Evolutionary conservation across 495 filamentous ascomycete species (phyloP).

Genomic region (Cetradonia linearis): DNA sequence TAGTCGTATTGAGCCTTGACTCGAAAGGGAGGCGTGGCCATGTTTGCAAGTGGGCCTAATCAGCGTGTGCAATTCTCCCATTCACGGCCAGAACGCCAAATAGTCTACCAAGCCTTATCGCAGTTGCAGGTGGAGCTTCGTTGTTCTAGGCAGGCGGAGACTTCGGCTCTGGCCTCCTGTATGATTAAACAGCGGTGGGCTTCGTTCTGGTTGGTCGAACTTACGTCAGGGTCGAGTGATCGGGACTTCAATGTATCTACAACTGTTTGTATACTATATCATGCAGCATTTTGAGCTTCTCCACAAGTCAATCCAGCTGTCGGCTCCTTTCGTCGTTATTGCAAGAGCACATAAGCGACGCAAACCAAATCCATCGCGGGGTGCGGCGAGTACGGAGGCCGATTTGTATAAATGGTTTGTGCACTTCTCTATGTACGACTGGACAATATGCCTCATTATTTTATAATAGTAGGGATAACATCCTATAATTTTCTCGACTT

Average conservation of each 20-base stretch:
- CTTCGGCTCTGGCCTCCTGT: neutral
- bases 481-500: neutral
- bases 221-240: neutral
- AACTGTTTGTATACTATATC: neutral
- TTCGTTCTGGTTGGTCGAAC: neutral
- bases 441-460: neutral
- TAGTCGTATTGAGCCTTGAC: slow-evolving; percentile 96
- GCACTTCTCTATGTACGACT: neutral
- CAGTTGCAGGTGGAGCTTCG: neutral
- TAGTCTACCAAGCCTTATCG: neutral
- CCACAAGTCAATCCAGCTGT: neutral
- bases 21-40: slow-evolving; percentile 75
- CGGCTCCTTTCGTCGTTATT: neutral
- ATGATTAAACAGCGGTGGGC: neutral
- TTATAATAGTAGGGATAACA: neutral
- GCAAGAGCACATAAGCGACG: neutral
- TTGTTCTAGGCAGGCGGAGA: neutral
- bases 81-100: neutral
- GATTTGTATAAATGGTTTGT: neutral
- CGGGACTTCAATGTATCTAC: neutral
- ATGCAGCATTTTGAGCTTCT: neutral
- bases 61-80: neutral
- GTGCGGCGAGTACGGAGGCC: slow-evolving; percentile 1
- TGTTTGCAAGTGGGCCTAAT: slow-evolving; percentile 34
- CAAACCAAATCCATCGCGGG: neutral